Conservation (phyloP, 805 yeast species). For the Scheffersomyces coipomensis region DNA sequence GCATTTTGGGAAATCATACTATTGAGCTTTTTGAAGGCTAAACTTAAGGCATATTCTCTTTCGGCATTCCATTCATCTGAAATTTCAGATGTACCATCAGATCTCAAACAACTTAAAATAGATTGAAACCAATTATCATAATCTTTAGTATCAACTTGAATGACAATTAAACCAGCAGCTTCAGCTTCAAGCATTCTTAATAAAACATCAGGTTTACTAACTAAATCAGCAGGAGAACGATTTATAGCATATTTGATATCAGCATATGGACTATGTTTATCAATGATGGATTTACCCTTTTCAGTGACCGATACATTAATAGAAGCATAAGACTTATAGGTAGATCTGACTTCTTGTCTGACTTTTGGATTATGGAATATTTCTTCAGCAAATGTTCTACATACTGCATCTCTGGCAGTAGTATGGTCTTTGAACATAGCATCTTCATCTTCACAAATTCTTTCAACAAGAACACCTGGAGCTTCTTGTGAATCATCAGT, state of each 20-base stretch:
- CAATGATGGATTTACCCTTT: constrained; percentile 67
- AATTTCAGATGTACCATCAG: constrained; percentile 75
- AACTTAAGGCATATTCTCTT: constrained; percentile 63
- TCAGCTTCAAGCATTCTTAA: constrained; percentile 93
- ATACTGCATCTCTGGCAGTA: constrained; percentile 70
- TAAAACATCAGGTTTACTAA: constrained; percentile 73
- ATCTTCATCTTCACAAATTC: constrained; percentile 42
- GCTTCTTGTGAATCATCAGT: constrained; percentile 64
- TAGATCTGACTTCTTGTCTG: constrained; percentile 65
- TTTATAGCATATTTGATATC: constrained; percentile 90
- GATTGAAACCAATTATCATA: constrained; percentile 40
- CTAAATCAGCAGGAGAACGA: constrained; percentile 73
- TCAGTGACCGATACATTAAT: constrained; percentile 79
- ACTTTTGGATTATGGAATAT: constrained; percentile 77
- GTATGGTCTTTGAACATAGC: constrained; percentile 55
- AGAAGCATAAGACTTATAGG: constrained; percentile 60
- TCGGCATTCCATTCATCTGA: constrained; percentile 80
- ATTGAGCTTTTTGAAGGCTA: constrained; percentile 66
- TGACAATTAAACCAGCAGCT: constrained; percentile 63
- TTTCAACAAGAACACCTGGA: constrained; percentile 61
- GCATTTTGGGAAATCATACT: constrained; percentile 70
- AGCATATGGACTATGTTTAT: constrained; percentile 74
- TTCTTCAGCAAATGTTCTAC: constrained; percentile 75
- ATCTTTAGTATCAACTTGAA: constrained; percentile 57
- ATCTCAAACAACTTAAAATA: constrained; percentile 51